phyloP scores from a whole-genome alignment of 75 land plant species.

The Adiantum capillusveneris region DNA sequence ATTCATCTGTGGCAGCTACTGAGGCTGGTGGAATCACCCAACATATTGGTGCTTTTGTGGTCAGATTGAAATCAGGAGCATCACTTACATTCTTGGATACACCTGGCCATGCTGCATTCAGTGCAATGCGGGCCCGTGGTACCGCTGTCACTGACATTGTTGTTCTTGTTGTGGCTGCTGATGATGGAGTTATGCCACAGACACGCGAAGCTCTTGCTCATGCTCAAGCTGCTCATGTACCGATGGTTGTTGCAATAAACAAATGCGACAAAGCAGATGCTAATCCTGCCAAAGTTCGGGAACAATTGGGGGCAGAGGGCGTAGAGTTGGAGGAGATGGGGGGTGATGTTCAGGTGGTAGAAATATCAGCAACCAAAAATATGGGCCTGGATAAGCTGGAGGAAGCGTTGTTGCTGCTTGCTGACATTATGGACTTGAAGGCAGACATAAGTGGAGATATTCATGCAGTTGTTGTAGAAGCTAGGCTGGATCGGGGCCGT shows the following conservation, averaged over 20 bases:
- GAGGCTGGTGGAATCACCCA: constrained; percentile 99
- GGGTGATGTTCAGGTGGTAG: constrained; percentile 90
- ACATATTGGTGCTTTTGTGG: constrained; percentile 98
- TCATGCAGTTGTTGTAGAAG: constrained; percentile 96
- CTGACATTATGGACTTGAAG: constrained; percentile 88
- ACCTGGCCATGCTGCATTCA: constrained; percentile 98
- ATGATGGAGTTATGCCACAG: constrained; percentile 99
- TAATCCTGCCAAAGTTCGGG: constrained; percentile 66
- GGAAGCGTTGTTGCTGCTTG: constrained; percentile 80
- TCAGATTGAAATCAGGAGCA: constrained; percentile 76
- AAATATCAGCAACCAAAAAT: constrained; percentile 65
- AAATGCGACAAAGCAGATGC: constrained; percentile 89
- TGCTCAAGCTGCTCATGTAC: constrained; percentile 80
- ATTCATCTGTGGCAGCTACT: constrained; percentile 78
- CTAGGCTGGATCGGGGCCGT: constrained; percentile 78
- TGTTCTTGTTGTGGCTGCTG: constrained; percentile 96
- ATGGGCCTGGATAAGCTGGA: constrained; percentile 78
- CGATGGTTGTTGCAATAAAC: constrained; percentile 93
- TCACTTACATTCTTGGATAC: constrained; percentile 92
- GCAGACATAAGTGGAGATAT: constrained; percentile 72
- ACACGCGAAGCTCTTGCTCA: constrained; percentile 86
- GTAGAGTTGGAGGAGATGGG: constrained; percentile 81
- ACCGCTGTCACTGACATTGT: constrained; percentile 96
- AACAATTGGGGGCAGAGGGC: constrained; percentile 78
- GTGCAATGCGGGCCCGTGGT: constrained; percentile 97